A percentile compares a stretch with the other conserved stretches of the same genome.
These are phyloP conservation scores for Pogostemon cablin DNA, from an alignment of 257 asterid genomes.

Conservation along the genomic window DNA sequence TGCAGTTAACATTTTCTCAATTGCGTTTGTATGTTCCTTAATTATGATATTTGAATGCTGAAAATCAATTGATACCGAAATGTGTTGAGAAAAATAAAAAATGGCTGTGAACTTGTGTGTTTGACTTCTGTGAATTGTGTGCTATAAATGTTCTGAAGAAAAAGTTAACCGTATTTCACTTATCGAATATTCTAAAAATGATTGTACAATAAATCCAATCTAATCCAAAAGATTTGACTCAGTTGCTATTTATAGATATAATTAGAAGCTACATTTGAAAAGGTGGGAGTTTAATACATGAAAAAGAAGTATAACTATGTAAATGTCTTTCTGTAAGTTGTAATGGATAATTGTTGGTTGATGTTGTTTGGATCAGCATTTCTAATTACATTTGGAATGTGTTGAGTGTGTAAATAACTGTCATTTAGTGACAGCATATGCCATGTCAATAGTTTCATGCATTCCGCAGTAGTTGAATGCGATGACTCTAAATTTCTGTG, in stretches of 20 bases:
- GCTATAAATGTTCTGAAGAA: neutral
- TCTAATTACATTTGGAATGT: neutral
- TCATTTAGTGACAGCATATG: neutral
- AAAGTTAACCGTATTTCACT: too few species aligned
- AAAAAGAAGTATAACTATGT: too few species aligned
- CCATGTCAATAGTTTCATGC: neutral
- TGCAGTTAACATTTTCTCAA: neutral
- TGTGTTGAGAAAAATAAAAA: neutral
- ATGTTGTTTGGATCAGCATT: neutral
- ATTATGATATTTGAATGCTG: slow-evolving; percentile 8
- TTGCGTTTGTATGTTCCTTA: neutral
- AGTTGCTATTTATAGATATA: too few species aligned
- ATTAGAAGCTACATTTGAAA: too few species aligned
- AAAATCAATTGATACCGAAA: neutral
- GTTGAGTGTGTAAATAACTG: neutral
- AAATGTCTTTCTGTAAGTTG: neutral
- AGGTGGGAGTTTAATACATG: too few species aligned
- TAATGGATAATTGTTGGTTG: slow-evolving; percentile 14
- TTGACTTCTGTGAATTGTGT: slow-evolving; percentile 20
- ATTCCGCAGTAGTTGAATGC: neutral
- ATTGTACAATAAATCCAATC: too few species aligned
- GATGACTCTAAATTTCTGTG: neutral
- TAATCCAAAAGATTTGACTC: too few species aligned
- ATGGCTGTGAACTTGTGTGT: neutral
- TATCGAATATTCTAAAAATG: too few species aligned